Conservation (phyloP, 1,284 basidiomycete species). For the Ceratorhiza oryzae-sativae region DNA sequence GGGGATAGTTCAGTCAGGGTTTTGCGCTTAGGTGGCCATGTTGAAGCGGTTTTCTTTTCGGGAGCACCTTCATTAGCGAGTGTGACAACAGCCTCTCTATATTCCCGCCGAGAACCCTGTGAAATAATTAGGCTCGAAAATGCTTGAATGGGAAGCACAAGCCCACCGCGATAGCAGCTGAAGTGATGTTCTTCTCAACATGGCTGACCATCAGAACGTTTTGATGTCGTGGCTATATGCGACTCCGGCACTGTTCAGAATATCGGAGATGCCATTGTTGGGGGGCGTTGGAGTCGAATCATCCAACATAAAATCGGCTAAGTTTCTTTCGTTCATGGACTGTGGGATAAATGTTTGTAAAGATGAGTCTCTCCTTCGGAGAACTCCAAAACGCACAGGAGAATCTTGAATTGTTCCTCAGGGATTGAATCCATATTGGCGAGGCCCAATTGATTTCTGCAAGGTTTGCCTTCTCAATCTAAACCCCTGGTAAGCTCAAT, state of each 20-base stretch:
- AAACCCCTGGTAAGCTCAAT: background rate
- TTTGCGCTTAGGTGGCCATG: slow-evolving; percentile 34
- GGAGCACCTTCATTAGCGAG: slow-evolving; percentile 31
- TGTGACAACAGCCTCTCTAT: slow-evolving; percentile 23
- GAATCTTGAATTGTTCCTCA: slow-evolving; percentile 35
- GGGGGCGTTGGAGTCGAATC: background rate
- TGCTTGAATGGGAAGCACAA: background rate
- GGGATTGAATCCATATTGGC: slow-evolving; percentile 60
- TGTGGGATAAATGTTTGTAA: background rate
- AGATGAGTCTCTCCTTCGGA: background rate
- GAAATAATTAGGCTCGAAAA: background rate
- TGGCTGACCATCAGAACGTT: slow-evolving; percentile 34
- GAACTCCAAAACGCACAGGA: background rate
- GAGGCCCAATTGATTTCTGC: slow-evolving; percentile 80
- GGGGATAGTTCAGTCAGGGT: background rate
- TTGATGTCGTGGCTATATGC: slow-evolving; percentile 38
- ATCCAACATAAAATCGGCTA: slow-evolving; percentile 34
- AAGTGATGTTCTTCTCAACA: slow-evolving; percentile 38
- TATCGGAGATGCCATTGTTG: slow-evolving; percentile 22
- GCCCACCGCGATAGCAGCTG: slow-evolving; percentile 33
- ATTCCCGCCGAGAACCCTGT: slow-evolving; percentile 21
- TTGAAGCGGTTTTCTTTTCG: slow-evolving; percentile 15
- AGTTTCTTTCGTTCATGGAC: background rate
- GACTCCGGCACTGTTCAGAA: slow-evolving; percentile 29
- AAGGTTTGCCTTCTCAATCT: slow-evolving; percentile 79